Base-by-base conservation (phyloP, 768 basidiomycete genomes). In the Termitomyces sp. region DNA sequence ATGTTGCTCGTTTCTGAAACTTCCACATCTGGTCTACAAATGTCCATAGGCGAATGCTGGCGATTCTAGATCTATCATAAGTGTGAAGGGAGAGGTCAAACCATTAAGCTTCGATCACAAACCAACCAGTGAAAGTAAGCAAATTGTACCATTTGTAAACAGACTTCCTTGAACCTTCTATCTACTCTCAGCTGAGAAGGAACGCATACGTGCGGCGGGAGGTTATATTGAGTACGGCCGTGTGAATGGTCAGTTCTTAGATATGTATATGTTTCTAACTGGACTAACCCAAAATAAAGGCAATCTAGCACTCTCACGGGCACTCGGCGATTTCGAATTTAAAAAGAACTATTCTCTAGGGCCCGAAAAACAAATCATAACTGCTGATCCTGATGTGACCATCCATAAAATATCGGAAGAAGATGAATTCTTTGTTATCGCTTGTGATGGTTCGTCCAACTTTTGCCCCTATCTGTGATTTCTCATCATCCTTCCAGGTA, bases 321-420 rank as follows among this genome's bases (percentile, higher is more conserved):
- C 97, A 4, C 76, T 99, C 30, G 97, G 97, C 57, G 97, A 99
- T 72, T 98, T 99, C 71, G 94, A 97, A 64, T 99, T 97, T 82
- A 99, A 99, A 80, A 95, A 96, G 76, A 96, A 95, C 69, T 83
- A 84, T 51, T 73, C 82, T 18, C 73, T 98, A 10, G 72, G 82
- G 44, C 87, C 95, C 18, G 96, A 98, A 74, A 83, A 85, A 52
- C 97, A 99, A 73, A 87, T 95, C 59, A 97, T 99, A 65, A 98
- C 97, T 1, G 84, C 93, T 41, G 85, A 99, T 71, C 97, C 97
- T 23, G 97, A 99, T 59, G 77, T 99, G 63, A 91, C 83, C 18
- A 77, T 79, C 48, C 97, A 98, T 74, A 77, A 88, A 62, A 77
- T 91, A 30, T 86, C 89, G 1, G 82, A 83, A 9, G 96, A 98